Evolutionary conservation across 1,284 basidiomycete genomes (phyloP).

Genomic region (Austroboletus olivaceoglutinosus): DNA sequence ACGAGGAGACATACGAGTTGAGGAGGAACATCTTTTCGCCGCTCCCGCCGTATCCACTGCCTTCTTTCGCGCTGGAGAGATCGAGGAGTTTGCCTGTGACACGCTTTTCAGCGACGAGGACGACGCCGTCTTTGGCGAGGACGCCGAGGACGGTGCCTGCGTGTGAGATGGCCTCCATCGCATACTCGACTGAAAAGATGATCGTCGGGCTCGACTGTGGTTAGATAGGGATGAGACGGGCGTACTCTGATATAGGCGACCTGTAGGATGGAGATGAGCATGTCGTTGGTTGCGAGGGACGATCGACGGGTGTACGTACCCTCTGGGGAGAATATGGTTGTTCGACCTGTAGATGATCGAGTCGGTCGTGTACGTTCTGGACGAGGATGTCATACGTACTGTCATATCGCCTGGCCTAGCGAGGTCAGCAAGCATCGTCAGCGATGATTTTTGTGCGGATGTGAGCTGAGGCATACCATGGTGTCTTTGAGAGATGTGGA

Average conservation of each 20-base stretch:
- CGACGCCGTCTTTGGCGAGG: conserved; percentile 93
- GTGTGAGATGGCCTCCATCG: conserved; percentile 98
- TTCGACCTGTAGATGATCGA: conserved; percentile 60
- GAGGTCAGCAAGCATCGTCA: neutral
- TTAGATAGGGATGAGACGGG: conserved; percentile 3
- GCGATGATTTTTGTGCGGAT: neutral
- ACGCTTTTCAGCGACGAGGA: conserved; percentile 99
- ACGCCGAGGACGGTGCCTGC: conserved; percentile 95
- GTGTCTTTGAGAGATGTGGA: conserved; percentile 17
- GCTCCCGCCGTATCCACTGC: conserved; percentile 82
- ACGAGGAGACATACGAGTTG: conserved; percentile 63
- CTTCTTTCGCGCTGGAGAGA: conserved; percentile 79
- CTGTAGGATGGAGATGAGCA: conserved; percentile 40
- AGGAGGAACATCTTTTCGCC: conserved; percentile 97
- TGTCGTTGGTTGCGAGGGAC: neutral
- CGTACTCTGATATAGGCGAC: conserved; percentile 88
- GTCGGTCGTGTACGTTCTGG: conserved; percentile 6
- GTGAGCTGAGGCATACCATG: conserved; percentile 18
- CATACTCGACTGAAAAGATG: conserved; percentile 82
- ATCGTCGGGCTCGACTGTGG: conserved; percentile 2
- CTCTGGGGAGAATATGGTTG: conserved; percentile 95
- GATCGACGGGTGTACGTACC: conserved; percentile 50
- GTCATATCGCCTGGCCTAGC: conserved; percentile 85
- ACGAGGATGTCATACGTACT: conserved; percentile 50
- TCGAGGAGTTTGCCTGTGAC: conserved; percentile 98